Base-by-base conservation (phyloP, 306 rosid genomes). In the Quercus berberidifolia region DNA sequence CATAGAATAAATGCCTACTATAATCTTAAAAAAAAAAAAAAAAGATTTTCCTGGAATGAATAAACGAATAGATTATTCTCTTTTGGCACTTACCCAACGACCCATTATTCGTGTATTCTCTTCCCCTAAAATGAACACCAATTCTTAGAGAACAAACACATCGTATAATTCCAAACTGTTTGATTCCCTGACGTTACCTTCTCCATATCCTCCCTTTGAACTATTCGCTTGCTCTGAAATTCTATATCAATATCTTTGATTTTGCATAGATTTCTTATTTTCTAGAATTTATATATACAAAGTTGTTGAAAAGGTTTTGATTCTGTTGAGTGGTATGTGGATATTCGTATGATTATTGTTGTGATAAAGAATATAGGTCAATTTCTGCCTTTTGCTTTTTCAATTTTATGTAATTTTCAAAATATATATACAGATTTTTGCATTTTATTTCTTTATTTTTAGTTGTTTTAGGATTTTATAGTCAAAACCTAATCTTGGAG, bases 91-190 rank as follows among this genome's bases (percentile, higher is more conserved):
- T 67, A 43, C 56, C 76, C 35, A 28, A 31, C 51, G 5, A n/a
- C n/a, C 43, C 76, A 75, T 12, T 72, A 77, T 56, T 71, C 63
- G 41, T 38, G 65, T 30, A 14, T 46, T 43, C 59, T 19, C 67
- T 62, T 14, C 83, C 75, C 57, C 30, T 49, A 73, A 31, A 49
- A 26, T 67, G 70, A 67, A 54, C 79, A 64, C 23, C 79, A 73
- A 68, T 38, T 41, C 46, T 41, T 26, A 67, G 58, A 77, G 82
- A 76, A 84, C 76, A 77, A 69, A 31, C 55, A 76, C 70, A 26
- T 59, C 65, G 76, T 33, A 73, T 77, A 70, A 78, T 14, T 69
- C 60, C 18, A 21, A 55, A n/a, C 57, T 38, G 13, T 51, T 46
- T 76, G 43, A 79, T 83, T 80, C 81, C 33, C 38, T 9, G 19